Evolutionary conservation across 768 basidiomycete genomes (phyloP).

Genomic region (Harrya chromipes): DNA sequence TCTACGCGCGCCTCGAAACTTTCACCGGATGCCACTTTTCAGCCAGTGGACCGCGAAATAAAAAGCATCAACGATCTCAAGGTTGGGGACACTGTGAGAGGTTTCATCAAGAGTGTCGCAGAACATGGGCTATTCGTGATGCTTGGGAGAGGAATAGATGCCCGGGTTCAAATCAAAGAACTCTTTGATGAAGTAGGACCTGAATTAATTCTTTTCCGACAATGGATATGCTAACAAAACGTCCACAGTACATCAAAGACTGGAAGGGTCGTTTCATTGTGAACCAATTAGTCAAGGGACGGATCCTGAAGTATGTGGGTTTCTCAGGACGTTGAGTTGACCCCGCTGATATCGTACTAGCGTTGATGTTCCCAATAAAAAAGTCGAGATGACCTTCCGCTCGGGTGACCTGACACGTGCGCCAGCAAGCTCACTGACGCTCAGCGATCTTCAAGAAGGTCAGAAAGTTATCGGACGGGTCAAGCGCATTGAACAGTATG

Average conservation of each 20-base stretch:
- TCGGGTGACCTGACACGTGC: constrained; percentile 52
- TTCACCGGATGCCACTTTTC: constrained; percentile 44
- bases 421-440: constrained; percentile 34
- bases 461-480: constrained; percentile 79
- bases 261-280: constrained; percentile 82
- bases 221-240: constrained; percentile 6
- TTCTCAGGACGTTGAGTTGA: background rate
- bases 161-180: constrained; percentile 89
- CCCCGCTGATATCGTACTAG: constrained; percentile 39
- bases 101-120: constrained; percentile 84
- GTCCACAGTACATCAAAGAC: constrained; percentile 82
- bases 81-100: constrained; percentile 73
- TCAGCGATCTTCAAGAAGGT: constrained; percentile 66
- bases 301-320: constrained; percentile 65
- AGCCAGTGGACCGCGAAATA: constrained; percentile 69
- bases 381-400: constrained; percentile 90
- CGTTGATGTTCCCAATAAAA: constrained; percentile 64
- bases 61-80: constrained; percentile 57
- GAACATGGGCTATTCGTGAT: constrained; percentile 89
- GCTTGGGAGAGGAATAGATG: constrained; percentile 80
- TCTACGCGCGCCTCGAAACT: constrained; percentile 78
- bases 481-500: constrained; percentile 82
- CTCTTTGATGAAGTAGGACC: constrained; percentile 75
- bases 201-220: background rate
- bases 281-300: constrained; percentile 85